These are phyloP conservation scores for Ceratocystis ficicola DNA, from an alignment of 2,329 filamentous ascomycete species.

Conservation along the genomic window DNA sequence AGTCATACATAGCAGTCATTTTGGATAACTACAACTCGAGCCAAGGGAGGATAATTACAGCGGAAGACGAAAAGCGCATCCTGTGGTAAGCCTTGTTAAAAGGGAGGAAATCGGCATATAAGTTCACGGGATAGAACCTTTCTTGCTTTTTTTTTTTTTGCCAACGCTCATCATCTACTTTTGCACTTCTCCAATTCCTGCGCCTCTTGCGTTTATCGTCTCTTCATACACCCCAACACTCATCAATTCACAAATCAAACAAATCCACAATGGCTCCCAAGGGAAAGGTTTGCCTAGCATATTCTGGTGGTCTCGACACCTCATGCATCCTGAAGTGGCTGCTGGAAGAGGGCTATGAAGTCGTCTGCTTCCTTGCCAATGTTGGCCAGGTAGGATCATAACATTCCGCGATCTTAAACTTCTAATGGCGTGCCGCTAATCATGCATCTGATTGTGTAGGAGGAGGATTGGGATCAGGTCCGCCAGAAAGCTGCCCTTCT, in stretches of 20 bases:
- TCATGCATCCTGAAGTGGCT: slow-evolving; percentile 35
- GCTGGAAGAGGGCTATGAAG: slow-evolving; percentile 25
- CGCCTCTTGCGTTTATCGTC: neutral
- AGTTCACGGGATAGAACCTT: neutral
- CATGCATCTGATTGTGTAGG: slow-evolving; percentile 2
- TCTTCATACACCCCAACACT: neutral
- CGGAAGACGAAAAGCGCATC: slow-evolving; percentile 20
- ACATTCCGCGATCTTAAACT: too few relatives aligned
- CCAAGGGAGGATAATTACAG: neutral
- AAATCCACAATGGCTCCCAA: slow-evolving; percentile 19
- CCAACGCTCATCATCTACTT: neutral
- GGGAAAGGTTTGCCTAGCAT: slow-evolving; percentile 22
- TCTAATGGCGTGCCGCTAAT: neutral
- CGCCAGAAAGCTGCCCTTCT: slow-evolving; percentile 32
- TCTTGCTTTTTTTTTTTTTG: neutral
- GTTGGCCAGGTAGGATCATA: slow-evolving; percentile 45
- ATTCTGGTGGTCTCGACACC: slow-evolving; percentile 32
- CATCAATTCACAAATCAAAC: neutral
- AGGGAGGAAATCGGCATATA: neutral
- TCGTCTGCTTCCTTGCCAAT: slow-evolving; percentile 43
- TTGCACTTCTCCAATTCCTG: neutral
- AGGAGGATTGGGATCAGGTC: slow-evolving; percentile 28
- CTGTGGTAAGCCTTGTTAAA: neutral
- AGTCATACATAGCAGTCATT: slow-evolving; percentile 19
- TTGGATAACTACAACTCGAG: neutral